Percentiles rank a stretch among this genome's conserved stretches.
Conservation (phyloP, 2,329 filamentous ascomycete species). For the Helotiales sp. region DNA sequence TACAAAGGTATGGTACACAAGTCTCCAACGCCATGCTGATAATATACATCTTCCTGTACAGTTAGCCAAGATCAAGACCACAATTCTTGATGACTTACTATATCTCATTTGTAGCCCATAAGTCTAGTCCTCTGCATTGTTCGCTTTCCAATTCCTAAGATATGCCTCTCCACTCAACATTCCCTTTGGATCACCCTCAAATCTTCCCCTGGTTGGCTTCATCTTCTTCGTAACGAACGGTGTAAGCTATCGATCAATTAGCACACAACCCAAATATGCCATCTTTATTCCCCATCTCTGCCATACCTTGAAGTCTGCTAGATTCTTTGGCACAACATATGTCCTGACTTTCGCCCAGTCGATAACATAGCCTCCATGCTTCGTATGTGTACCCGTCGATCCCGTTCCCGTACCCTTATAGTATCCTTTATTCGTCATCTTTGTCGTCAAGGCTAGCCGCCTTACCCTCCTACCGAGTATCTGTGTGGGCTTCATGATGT, state of each 20-base stretch:
- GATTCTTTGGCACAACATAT: conserved; percentile 73
- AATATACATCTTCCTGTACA: conserved; percentile 9
- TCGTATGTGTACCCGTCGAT: conserved; percentile 81
- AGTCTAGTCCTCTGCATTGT: conserved; percentile 54
- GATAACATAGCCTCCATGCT: conserved; percentile 79
- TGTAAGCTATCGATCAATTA: conserved; percentile 59
- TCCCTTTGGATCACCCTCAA: conserved; percentile 51
- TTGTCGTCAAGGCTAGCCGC: conserved; percentile 83
- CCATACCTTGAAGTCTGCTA: conserved; percentile 71
- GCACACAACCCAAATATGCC: background rate
- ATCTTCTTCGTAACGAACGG: conserved; percentile 73
- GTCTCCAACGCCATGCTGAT: conserved; percentile 15
- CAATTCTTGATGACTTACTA: background rate
- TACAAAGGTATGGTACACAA: conserved; percentile 18
- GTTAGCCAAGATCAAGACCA: background rate
- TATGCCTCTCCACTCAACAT: conserved; percentile 63
- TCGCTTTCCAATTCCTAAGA: conserved; percentile 65
- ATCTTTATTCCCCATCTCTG: background rate
- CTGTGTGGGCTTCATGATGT: conserved; percentile 65
- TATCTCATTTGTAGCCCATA: conserved; percentile 5
- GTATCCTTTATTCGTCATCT: conserved; percentile 89
- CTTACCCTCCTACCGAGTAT: conserved; percentile 67
- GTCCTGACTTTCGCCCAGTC: conserved; percentile 89
- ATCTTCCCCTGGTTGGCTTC: conserved; percentile 51
- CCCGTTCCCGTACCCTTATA: conserved; percentile 96